Evolutionary conservation across 2,329 filamentous ascomycete species (phyloP).

Genomic region (Hypoxylon sp.): DNA sequence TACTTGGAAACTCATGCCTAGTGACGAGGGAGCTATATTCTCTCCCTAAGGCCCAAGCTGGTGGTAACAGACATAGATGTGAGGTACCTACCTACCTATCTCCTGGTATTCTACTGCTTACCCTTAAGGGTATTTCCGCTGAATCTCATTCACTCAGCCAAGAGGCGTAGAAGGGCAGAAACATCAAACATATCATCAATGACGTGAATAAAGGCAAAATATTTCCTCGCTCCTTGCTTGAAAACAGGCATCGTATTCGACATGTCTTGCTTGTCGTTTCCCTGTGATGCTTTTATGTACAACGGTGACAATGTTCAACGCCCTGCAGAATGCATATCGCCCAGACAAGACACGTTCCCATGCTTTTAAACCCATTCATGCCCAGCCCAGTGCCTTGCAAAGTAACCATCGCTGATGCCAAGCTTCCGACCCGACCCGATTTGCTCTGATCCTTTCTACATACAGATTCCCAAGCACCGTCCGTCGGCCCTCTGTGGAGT

Average conservation of each 20-base stretch:
- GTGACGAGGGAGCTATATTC: neutral
- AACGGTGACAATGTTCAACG: conserved; percentile 19
- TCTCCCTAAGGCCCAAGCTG: neutral
- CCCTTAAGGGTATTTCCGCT: neutral
- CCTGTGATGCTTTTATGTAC: conserved; percentile 16
- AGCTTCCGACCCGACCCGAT: conserved; percentile 41
- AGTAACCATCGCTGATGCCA: conserved; percentile 43
- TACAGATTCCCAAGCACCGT: conserved; percentile 25
- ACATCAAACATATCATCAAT: neutral
- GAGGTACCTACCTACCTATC: neutral
- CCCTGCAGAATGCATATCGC: conserved; percentile 39
- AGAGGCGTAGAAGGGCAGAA: neutral
- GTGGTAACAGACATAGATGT: neutral
- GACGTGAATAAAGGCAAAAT: neutral
- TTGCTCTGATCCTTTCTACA: conserved; percentile 35
- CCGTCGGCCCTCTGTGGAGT: conserved; percentile 18
- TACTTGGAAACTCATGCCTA: conserved; percentile 7
- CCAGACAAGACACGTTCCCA: conserved; percentile 22
- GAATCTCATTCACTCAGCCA: neutral
- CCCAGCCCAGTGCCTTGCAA: conserved; percentile 27
- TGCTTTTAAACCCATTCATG: conserved; percentile 32
- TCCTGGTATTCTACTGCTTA: conserved; percentile 1
- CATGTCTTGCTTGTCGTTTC: conserved; percentile 5
- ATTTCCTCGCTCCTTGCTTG: neutral
- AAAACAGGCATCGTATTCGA: conserved; percentile 8